phyloP scores from a whole-genome alignment of 2,329 filamentous ascomycete species.

The Scedosporium boydii region DNA sequence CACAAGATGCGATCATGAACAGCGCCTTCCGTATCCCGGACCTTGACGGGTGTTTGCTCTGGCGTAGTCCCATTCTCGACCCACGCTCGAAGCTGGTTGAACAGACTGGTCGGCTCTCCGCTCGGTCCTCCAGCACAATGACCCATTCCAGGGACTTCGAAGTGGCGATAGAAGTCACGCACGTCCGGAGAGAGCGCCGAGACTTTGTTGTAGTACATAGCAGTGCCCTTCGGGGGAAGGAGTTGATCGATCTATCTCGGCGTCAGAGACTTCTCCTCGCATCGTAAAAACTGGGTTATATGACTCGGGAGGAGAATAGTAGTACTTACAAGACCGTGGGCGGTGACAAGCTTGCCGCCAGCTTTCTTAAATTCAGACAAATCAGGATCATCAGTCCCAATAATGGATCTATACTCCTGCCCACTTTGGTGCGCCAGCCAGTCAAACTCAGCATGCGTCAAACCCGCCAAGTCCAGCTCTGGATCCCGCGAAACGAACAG shows the following conservation, averaged over 20 bases:
- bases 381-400: slow-evolving; percentile 19
- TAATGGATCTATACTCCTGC: slow-evolving; percentile 11
- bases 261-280: background rate
- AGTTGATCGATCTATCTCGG: slow-evolving; percentile 21
- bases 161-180: slow-evolving; percentile 40
- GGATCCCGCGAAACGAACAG: slow-evolving; percentile 19
- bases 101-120: slow-evolving; percentile 23
- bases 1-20: background rate
- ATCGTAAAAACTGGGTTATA: too few relatives aligned
- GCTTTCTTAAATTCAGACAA: slow-evolving; percentile 17
- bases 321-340: slow-evolving; percentile 22
- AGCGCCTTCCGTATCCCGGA: background rate
- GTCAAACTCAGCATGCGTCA: slow-evolving; percentile 9
- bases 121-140: slow-evolving; percentile 30
- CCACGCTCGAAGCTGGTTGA: slow-evolving; percentile 26
- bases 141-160: slow-evolving; percentile 38
- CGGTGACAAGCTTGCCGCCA: slow-evolving; percentile 31
- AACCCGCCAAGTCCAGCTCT: slow-evolving; percentile 13
- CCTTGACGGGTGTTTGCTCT: background rate
- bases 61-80: slow-evolving; percentile 20
- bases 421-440: slow-evolving; percentile 4
- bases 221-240: slow-evolving; percentile 21
- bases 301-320: too few relatives aligned
- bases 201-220: slow-evolving; percentile 22
- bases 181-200: slow-evolving; percentile 15